Percentiles rank a stretch among this genome's conserved stretches.
Conservation (phyloP, 106 monocot genomes). For the Acorus gramineus region DNA sequence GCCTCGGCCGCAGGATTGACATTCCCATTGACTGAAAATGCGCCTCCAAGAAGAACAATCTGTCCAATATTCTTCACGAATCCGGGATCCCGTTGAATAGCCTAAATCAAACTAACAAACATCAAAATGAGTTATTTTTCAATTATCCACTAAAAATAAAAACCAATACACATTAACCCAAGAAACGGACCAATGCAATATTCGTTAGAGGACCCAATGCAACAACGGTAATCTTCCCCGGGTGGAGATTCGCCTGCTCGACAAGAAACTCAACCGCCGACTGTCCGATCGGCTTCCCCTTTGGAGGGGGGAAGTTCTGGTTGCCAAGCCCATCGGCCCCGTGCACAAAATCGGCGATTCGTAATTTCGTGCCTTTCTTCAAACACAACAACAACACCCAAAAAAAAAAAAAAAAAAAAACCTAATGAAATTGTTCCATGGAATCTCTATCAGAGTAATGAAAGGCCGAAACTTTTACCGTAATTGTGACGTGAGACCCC, state of each 20-base stretch:
- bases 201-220: constrained; percentile 93
- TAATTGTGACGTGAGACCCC: constrained; percentile 85
- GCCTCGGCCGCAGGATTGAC: constrained; percentile 98
- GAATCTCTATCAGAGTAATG: background rate
- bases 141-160: too few relatives aligned
- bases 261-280: constrained; percentile 75
- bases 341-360: constrained; percentile 87
- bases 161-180: too few relatives aligned
- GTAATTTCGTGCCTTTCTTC: constrained; percentile 81
- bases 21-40: constrained; percentile 94
- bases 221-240: constrained; percentile 79
- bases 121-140: background rate
- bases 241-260: constrained; percentile 59
- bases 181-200: constrained; percentile 67
- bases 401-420: constrained; percentile 4
- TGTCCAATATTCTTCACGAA: constrained; percentile 79
- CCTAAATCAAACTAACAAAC: constrained; percentile 35
- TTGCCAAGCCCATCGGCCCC: constrained; percentile 95
- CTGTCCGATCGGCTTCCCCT: constrained; percentile 52
- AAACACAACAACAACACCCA: constrained; percentile 4
- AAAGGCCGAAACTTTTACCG: constrained; percentile 32
- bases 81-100: constrained; percentile 78
- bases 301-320: constrained; percentile 79
- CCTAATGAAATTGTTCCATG: background rate
- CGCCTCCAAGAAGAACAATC: constrained; percentile 94